These are phyloP conservation scores for Proliferodiscus dingleyae DNA, from an alignment of 2,329 filamentous ascomycete species.

Conservation along the genomic window DNA sequence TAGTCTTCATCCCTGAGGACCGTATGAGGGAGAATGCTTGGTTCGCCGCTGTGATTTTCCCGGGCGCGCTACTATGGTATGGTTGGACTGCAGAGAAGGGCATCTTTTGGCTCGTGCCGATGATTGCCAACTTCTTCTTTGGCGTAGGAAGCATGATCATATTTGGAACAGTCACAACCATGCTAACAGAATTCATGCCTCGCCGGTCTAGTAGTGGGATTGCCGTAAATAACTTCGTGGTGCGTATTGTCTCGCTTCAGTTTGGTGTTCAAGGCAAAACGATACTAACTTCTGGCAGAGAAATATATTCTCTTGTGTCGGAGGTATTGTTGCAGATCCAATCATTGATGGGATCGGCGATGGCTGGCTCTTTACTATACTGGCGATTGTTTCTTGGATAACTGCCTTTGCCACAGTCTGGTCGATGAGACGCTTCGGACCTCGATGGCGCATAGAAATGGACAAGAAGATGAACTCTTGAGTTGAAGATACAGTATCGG, in stretches of 20 bases:
- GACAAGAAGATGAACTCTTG: conserved; percentile 35
- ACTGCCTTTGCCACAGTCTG: conserved; percentile 55
- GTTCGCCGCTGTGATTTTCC: conserved; percentile 67
- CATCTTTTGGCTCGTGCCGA: conserved; percentile 57
- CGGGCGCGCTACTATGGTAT: conserved; percentile 66
- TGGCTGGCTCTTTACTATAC: conserved; percentile 69
- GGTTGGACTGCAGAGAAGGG: conserved; percentile 67
- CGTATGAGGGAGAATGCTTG: conserved; percentile 79
- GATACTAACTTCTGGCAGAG: no score
- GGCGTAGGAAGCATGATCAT: conserved; percentile 70
- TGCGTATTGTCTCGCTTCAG: no score
- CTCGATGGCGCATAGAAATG: conserved; percentile 61
- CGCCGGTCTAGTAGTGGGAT: conserved; percentile 65
- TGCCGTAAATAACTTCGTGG: conserved; percentile 76
- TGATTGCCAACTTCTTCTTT: conserved; percentile 67
- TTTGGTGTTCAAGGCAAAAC: no score
- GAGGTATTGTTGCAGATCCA: conserved; percentile 64
- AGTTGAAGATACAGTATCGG: not conserved
- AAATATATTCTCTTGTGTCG: conserved; percentile 73
- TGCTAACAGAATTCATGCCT: conserved; percentile 82
- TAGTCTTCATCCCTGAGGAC: conserved; percentile 71
- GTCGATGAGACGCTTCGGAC: conserved; percentile 54
- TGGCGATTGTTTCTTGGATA: conserved; percentile 50
- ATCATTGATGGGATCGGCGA: conserved; percentile 66
- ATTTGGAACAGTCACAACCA: conserved; percentile 54